A percentile compares a stretch with the other conserved stretches of the same genome.
These are phyloP conservation scores for Phytophthora sansomeana DNA, from an alignment of 352 stramenopile genomes.

Conservation along the genomic window DNA sequence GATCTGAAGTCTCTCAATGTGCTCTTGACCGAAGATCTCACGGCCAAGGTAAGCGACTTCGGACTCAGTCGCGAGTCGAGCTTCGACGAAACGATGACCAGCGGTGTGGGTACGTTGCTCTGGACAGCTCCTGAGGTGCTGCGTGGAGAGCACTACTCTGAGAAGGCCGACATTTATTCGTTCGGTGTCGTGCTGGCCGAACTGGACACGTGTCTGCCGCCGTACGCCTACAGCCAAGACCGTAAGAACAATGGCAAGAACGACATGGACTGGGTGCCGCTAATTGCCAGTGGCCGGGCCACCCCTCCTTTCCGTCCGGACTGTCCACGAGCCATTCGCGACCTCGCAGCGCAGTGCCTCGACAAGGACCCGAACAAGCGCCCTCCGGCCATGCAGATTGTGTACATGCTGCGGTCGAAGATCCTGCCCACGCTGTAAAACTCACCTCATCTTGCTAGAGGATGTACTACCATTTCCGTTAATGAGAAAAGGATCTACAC, in stretches of 20 bases:
- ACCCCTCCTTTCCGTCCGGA: slow-evolving; percentile 47
- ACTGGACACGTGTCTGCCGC: slow-evolving; percentile 66
- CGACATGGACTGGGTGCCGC: slow-evolving; percentile 44
- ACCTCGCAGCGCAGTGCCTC: slow-evolving; percentile 49
- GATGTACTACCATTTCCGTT: slow-evolving; percentile 5
- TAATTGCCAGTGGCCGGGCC: slow-evolving; percentile 43
- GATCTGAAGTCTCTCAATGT: slow-evolving; percentile 62
- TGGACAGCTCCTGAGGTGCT: slow-evolving; percentile 66
- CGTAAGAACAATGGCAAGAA: slow-evolving; percentile 51
- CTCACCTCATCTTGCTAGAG: background rate
- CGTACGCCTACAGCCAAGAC: slow-evolving; percentile 50
- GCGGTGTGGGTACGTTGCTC: slow-evolving; percentile 48
- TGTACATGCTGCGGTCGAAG: slow-evolving; percentile 57
- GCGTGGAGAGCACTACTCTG: slow-evolving; percentile 59
- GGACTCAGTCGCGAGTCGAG: slow-evolving; percentile 47
- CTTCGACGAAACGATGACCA: slow-evolving; percentile 54
- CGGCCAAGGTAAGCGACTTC: slow-evolving; percentile 63
- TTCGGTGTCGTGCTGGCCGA: slow-evolving; percentile 74
- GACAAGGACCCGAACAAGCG: slow-evolving; percentile 51
- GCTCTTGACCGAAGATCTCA: slow-evolving; percentile 48
- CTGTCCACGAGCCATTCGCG: slow-evolving; percentile 43
- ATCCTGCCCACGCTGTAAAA: slow-evolving; percentile 46
- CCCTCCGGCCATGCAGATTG: slow-evolving; percentile 51
- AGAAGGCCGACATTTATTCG: slow-evolving; percentile 76
- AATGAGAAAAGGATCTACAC: slow-evolving; percentile 12